These are phyloP conservation scores for Malus asiatica DNA, from an alignment of 306 rosid species.

Conservation along the genomic window DNA sequence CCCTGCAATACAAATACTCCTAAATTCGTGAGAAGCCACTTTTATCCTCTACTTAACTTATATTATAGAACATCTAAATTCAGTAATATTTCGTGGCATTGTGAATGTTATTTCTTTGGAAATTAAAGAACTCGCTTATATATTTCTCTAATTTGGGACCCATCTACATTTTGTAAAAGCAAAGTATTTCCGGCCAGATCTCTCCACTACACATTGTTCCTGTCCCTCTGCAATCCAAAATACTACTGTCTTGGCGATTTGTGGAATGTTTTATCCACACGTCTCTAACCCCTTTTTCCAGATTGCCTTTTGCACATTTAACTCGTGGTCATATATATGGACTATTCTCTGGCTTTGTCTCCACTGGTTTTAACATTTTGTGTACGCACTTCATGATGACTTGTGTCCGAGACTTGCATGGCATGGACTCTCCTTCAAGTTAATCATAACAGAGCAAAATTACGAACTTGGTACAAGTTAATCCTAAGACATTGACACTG, in stretches of 20 bases:
- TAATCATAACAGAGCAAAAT: neutral
- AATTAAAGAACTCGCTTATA: neutral
- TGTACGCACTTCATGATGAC: neutral
- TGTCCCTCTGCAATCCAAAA: neutral
- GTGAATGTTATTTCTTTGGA: too few relatives aligned
- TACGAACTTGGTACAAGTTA: neutral
- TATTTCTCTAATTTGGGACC: neutral
- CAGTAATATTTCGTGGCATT: too few relatives aligned
- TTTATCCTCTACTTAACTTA: too few relatives aligned
- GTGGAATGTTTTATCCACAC: conserved; percentile 26
- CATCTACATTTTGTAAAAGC: neutral
- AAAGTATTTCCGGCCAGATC: neutral
- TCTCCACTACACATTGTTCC: neutral
- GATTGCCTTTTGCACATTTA: conserved; percentile 7
- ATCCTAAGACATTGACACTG: neutral
- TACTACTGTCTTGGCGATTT: neutral
- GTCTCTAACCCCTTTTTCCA: conserved; percentile 13
- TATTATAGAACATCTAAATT: too few relatives aligned
- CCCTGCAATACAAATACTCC: too few relatives aligned
- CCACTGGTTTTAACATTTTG: neutral
- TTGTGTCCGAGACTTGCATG: neutral
- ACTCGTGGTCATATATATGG: neutral
- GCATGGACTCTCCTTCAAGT: neutral
- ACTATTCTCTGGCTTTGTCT: neutral
- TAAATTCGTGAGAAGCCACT: neutral